Evolutionary conservation across 192 early-diverging fungal species (phyloP), one percentile per base, ranked within the genome.

Genomic region (Glomus cerebriforme): DNA sequence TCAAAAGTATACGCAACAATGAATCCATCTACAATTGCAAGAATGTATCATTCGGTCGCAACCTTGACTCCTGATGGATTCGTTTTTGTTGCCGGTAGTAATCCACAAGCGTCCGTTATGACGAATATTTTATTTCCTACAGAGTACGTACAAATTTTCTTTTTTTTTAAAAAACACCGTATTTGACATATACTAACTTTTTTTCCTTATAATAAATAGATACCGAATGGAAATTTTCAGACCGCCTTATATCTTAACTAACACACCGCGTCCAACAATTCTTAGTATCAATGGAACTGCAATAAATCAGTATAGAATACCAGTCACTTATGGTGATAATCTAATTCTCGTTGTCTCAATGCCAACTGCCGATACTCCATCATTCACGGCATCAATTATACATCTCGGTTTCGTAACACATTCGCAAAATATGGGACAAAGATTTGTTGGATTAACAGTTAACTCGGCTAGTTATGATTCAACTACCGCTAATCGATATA

Each of bases 401-500:
- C 79, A 84, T 45, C 79, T 71, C 26, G 88, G 87, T 13, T 88
- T 89, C 72, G 85, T 82, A 34, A 90, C 87, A 9, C 88, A 90
- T 67, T 86, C 87, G 22, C 82, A 85, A 73, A 85, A 88, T 65
- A 89, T 89, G 86, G 85, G 83, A 10, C 87, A 89, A 68, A 82
- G 88, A 27, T 80, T 79, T 66, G 85, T 85, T 2, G 29, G 26
- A 1, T 15, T 65, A 65, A 17, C 10, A 2, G 13, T 65, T 65
- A 19, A 6, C 3, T 0, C 4, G 17, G 29, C 7, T 13, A 22
- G 22, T 54, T 19, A 0, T 54, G 49, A 54, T 54, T 3, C 49
- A 6, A 54, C 15, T 22, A 17, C 19, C 1, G 19, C 5, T 17
- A 7, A 22, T 54, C 49, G 22, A 54, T 54, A 54, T 54, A 22